Conservation (phyloP, 2,329 filamentous ascomycete genomes). For the Cladorrhinum sp. region DNA sequence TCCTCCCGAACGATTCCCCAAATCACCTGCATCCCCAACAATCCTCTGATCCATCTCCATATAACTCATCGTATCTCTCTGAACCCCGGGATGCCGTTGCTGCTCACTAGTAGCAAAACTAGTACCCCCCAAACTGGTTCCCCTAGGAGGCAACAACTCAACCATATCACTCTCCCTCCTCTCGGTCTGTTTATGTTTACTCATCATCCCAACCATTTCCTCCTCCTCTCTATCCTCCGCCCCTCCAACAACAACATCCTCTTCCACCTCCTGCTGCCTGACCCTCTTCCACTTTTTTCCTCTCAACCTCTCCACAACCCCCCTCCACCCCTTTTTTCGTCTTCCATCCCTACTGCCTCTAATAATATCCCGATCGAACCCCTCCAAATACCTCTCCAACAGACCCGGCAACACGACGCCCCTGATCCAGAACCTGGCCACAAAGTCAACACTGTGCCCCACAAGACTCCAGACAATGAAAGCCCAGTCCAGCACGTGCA, state of each 20-base stretch:
- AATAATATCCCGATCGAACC: constrained; percentile 18
- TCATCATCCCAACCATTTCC: background rate
- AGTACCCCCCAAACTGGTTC: background rate
- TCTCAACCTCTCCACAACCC: background rate
- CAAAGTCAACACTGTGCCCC: constrained; percentile 18
- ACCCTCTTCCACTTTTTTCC: background rate
- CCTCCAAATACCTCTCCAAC: constrained; percentile 19
- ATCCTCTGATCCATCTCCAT: background rate
- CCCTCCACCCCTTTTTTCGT: background rate
- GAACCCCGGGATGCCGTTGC: too few relatives aligned
- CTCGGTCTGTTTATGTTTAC: background rate
- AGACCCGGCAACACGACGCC: constrained; percentile 16
- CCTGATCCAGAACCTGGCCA: constrained; percentile 12
- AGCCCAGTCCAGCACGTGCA: constrained; percentile 19
- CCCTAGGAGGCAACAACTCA: background rate
- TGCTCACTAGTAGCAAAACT: too few relatives aligned
- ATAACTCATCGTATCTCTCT: too few relatives aligned
- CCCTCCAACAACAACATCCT: too few relatives aligned
- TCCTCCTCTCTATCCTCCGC: background rate
- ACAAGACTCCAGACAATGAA: constrained; percentile 22
- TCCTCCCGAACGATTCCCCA: background rate
- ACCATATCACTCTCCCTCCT: background rate
- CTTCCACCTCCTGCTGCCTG: background rate
- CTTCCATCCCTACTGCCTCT: background rate
- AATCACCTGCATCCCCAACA: background rate